Evolutionary conservation across 2,329 filamentous ascomycete species (phyloP), one percentile per base, ranked within the genome.

Genomic region (Chalaropsis ovoidea): DNA sequence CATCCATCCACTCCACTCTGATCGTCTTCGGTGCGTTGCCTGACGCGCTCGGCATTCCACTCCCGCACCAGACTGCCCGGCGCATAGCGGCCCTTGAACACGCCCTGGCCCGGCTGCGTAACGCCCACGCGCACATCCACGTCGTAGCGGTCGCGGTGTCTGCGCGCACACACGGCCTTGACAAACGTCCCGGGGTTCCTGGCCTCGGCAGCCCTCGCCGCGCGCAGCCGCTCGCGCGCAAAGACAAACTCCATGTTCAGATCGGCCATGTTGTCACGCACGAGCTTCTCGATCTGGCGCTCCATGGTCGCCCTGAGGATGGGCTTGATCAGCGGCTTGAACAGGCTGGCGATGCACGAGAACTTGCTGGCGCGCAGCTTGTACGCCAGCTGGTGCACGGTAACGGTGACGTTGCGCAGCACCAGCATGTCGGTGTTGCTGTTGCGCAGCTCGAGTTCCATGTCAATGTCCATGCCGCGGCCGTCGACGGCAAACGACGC

Each of bases 381-480:
- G 77, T 95, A 96, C 72, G 88, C 83, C 15, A 97, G 84, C 72
- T 93, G 91, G 77, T 96, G 91, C 68, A 96, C 88, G 70, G 85
- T 82, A 0, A 96, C 92, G 1, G 85, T 80, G 8, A 96, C 91
- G 11, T 81, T 81, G 47, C 85, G 84, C 4, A 97, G 81, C 0
- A 86, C 85, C 8, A 97, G 80, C 11, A 97, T 87, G 71, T 96
- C 92, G 1, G 95, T 76, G 1, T 82, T 80, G 69, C 92, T 87
- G 67, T 86, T 86, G 61, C 87, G 87, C 63, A 97, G 83, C 72
- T 95, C 91, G 0, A 96, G 77, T 70, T 96, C 90, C 5, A 96
- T 77, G 35, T 89, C 85, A 62, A 97, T 83, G 73, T 96, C 93
- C 67, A 96, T 85, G 19, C 93, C 93, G 22, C 89, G 84, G 70